Evolutionary conservation across 2,329 filamentous ascomycete species (phyloP).

Genomic region (Leptographium procerum): DNA sequence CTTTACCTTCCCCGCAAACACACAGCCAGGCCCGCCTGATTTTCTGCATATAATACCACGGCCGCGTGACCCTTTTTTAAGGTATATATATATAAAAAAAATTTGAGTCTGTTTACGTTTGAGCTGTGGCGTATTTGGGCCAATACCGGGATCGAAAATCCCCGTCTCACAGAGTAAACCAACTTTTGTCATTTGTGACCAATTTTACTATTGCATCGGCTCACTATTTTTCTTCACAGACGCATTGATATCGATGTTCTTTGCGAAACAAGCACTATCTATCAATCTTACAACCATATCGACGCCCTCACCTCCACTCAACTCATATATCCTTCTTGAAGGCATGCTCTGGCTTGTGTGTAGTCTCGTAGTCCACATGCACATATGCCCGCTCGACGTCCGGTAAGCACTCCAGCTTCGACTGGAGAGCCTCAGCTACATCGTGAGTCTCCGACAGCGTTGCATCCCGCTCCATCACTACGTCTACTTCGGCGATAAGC

Average conservation of each 20-base stretch:
- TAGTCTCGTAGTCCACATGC: constrained; percentile 94
- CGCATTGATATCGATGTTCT: too few relatives aligned
- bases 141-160: too few relatives aligned
- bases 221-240: too few relatives aligned
- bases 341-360: constrained; percentile 77
- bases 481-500: constrained; percentile 88
- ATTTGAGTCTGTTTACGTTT: too few relatives aligned
- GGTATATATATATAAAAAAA: too few relatives aligned
- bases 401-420: constrained; percentile 83
- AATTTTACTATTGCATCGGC: too few relatives aligned
- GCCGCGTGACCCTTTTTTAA: neutral
- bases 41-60: neutral
- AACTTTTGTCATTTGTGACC: too few relatives aligned
- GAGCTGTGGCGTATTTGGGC: neutral
- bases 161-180: too few relatives aligned
- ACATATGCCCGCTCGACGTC: constrained; percentile 92
- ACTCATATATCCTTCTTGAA: constrained; percentile 46
- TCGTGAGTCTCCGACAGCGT: constrained; percentile 76
- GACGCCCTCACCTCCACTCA: too few relatives aligned
- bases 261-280: too few relatives aligned
- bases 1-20: neutral
- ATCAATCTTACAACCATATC: too few relatives aligned
- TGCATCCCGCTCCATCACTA: constrained; percentile 75
- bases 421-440: constrained; percentile 85
- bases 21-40: neutral